Evolutionary conservation across 177 flowering plant genomes (phyloP), one percentile per base, ranked within the genome.

Genomic region (Telopea speciosissima): DNA sequence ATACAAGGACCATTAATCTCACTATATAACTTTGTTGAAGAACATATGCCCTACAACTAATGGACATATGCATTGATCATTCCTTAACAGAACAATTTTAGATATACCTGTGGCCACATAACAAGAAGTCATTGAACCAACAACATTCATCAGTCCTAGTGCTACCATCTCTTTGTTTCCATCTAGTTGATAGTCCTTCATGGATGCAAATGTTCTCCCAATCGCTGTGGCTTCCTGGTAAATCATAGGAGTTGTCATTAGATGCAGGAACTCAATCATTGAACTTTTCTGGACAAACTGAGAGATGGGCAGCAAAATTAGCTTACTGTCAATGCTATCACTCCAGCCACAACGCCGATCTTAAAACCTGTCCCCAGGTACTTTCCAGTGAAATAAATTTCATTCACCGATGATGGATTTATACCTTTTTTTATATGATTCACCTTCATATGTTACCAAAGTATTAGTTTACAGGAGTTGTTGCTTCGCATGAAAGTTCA

Each of bases 81-180:
- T n/a, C n/a, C n/a, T n/a, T n/a, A n/a, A n/a, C 8, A 61, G 45
- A 24, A 11, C 5, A 36, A 66, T 24, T 8, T 8, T 22, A n/a
- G n/a, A n/a, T n/a, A 77, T 70, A 89, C 98, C 98, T 75, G 98
- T 91, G 24, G 98, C 85, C 14, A 94, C 97, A 79, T 89, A 94
- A 83, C 99, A 94, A 65, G 97, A 94, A 62, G 95, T 89, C 90
- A 92, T 83, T 54, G 99, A 94, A 61, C 99, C 99, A 56, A 87
- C 86, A 52, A 92, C 42, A 69, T 94, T 94, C 99, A 92, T 94
- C 19, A 89, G 68, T 68, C 99, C 99, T 14, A 92, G 81, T 40
- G 99, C 97, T 28, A 94, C 89, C 99, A 94, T 94, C 83, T 94
- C 99, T 82, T 88, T 92, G 88, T 92, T 94, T 62, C 99, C 97